These are phyloP conservation scores for Brettanomyces naardenensis DNA, from an alignment of 805 yeast genomes.

Conservation along the genomic window DNA sequence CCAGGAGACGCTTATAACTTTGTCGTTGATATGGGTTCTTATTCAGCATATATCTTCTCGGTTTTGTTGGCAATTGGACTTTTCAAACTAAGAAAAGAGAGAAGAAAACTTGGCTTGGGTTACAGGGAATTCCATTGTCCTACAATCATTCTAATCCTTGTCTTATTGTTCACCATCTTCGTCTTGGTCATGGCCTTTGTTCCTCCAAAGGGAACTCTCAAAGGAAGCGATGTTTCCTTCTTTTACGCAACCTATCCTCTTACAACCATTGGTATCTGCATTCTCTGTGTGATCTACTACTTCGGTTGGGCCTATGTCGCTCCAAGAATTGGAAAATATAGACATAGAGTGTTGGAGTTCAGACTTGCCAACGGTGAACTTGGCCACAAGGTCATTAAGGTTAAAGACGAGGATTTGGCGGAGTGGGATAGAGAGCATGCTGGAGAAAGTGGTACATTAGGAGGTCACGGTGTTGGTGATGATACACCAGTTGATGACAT, in stretches of 20 bases:
- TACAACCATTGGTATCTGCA: slow-evolving; percentile 28
- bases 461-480: too few species aligned
- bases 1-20: slow-evolving; percentile 86
- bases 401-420: slow-evolving; percentile 23
- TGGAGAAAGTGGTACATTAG: too few species aligned
- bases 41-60: slow-evolving; percentile 74
- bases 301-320: slow-evolving; percentile 29
- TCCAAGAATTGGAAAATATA: slow-evolving; percentile 27
- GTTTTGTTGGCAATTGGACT: slow-evolving; percentile 58
- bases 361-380: slow-evolving; percentile 29
- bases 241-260: slow-evolving; percentile 35
- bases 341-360: slow-evolving; percentile 26
- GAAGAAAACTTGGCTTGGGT: slow-evolving; percentile 29
- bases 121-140: slow-evolving; percentile 28
- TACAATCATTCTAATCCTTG: slow-evolving; percentile 25
- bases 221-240: slow-evolving; percentile 34
- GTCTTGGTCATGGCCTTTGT: slow-evolving; percentile 35
- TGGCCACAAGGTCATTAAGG: slow-evolving; percentile 33
- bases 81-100: slow-evolving; percentile 32
- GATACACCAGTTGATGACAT: too few species aligned
- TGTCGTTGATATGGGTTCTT: slow-evolving; percentile 69
- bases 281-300: slow-evolving; percentile 28
- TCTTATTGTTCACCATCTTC: slow-evolving; percentile 27
- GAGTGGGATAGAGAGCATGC: slow-evolving; percentile 26
- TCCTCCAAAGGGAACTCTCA: slow-evolving; percentile 33